Conservation (phyloP, 768 basidiomycete genomes). For the Suillus tomentosus region DNA sequence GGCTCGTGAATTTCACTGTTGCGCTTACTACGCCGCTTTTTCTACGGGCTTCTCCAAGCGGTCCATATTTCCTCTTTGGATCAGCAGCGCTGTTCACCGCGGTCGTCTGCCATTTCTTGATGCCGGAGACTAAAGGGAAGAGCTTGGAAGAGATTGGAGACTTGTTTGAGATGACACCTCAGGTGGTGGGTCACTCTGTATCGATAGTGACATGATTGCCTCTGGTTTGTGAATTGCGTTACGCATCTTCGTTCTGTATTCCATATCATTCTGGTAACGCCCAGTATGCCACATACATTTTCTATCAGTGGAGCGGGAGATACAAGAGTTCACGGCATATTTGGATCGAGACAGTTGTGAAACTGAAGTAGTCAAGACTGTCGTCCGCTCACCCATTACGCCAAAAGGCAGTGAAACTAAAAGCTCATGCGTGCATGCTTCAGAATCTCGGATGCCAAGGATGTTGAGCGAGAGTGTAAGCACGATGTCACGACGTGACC, state of each 20-base stretch:
- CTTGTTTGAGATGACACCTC: conserved; percentile 32
- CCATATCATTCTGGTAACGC: background rate
- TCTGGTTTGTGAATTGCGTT: background rate
- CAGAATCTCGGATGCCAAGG: no score
- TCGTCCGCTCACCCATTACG: no score
- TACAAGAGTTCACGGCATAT: no score
- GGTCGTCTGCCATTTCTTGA: conserved; percentile 39
- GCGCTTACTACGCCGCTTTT: conserved; percentile 50
- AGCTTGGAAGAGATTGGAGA: conserved; percentile 45
- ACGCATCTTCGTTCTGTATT: background rate
- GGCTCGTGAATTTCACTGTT: conserved; percentile 43
- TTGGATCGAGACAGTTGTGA: no score
- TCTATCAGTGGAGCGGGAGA: background rate
- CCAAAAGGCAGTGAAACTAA: no score
- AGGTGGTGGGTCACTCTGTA: background rate
- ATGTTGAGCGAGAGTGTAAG: no score
- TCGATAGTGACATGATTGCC: background rate
- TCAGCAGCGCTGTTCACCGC: conserved; percentile 38
- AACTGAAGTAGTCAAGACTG: no score
- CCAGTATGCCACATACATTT: background rate
- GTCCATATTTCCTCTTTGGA: conserved; percentile 50
- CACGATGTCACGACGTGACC: no score
- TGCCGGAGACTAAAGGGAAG: conserved; percentile 48
- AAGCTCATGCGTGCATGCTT: no score
- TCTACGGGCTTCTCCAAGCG: conserved; percentile 44